Conservation (phyloP, 1,284 basidiomycete species). For the Malassezia globosa region DNA sequence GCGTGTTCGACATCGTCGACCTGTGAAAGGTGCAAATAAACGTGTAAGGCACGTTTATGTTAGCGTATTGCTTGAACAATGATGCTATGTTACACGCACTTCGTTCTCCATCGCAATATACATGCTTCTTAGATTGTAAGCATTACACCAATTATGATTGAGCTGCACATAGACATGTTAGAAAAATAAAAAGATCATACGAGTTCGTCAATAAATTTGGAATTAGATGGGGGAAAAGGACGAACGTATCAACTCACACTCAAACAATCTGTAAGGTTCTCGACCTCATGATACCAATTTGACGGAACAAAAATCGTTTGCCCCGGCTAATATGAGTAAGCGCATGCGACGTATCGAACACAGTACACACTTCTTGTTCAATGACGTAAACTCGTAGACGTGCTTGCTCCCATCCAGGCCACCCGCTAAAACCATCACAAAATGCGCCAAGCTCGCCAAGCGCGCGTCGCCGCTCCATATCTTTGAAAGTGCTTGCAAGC, state of each 20-base stretch:
- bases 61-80: neutral
- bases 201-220: too few species aligned
- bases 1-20: conserved; percentile 46
- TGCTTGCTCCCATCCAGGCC: conserved; percentile 18
- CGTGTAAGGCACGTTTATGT: too few species aligned
- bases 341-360: too few species aligned
- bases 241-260: too few species aligned
- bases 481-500: conserved; percentile 27
- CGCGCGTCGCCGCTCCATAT: conserved; percentile 19
- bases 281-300: conserved; percentile 44
- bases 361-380: conserved; percentile 7
- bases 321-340: conserved; percentile 15
- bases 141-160: conserved; percentile 51
- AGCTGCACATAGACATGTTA: conserved; percentile 13
- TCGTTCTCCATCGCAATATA: conserved; percentile 49
- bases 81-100: conserved; percentile 29
- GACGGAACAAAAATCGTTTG: conserved; percentile 42
- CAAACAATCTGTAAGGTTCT: conserved; percentile 41
- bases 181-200: too few species aligned
- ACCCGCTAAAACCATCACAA: conserved; percentile 14
- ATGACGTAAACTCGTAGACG: conserved; percentile 10
- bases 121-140: conserved; percentile 50
- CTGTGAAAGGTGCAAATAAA: too few species aligned
- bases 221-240: too few species aligned
- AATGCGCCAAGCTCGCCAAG: conserved; percentile 24